These are phyloP conservation scores for Saturnispora besseyi DNA, from an alignment of 805 yeast species.

Conservation along the genomic window DNA sequence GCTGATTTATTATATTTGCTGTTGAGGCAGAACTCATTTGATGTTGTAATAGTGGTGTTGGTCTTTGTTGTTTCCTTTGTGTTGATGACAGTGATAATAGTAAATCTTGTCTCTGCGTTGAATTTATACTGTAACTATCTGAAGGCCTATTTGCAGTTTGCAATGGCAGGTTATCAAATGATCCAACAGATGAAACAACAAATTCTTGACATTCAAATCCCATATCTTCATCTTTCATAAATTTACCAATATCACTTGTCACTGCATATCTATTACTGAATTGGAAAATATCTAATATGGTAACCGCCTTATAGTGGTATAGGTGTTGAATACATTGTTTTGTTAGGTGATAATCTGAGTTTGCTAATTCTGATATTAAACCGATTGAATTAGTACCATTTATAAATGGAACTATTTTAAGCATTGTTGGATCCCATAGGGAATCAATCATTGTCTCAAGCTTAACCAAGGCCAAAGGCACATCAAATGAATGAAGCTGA, in stretches of 20 bases:
- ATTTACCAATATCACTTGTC: constrained; percentile 63
- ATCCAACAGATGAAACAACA: constrained; percentile 41
- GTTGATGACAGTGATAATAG: neutral
- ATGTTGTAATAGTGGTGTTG: neutral
- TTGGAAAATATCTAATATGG: constrained; percentile 80
- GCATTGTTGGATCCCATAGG: constrained; percentile 96
- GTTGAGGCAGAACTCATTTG: constrained; percentile 7
- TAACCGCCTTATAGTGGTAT: constrained; percentile 80
- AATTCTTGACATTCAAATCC: constrained; percentile 82
- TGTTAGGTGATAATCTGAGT: constrained; percentile 70
- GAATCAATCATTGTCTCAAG: constrained; percentile 68
- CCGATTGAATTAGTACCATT: constrained; percentile 82
- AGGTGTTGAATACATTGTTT: constrained; percentile 85
- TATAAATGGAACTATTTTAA: constrained; percentile 74
- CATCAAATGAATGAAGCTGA: constrained; percentile 68
- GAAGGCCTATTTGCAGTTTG: constrained; percentile 12
- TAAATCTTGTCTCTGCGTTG: neutral
- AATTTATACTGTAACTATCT: neutral
- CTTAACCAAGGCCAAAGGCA: constrained; percentile 83
- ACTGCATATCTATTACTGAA: constrained; percentile 85
- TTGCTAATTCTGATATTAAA: constrained; percentile 67
- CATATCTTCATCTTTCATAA: constrained; percentile 55
- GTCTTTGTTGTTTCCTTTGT: neutral
- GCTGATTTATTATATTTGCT: neutral
- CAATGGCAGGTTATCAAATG: constrained; percentile 23